These are phyloP conservation scores for Ammopiptanthus mongolicus DNA, from an alignment of 306 rosid genomes.

Conservation along the genomic window DNA sequence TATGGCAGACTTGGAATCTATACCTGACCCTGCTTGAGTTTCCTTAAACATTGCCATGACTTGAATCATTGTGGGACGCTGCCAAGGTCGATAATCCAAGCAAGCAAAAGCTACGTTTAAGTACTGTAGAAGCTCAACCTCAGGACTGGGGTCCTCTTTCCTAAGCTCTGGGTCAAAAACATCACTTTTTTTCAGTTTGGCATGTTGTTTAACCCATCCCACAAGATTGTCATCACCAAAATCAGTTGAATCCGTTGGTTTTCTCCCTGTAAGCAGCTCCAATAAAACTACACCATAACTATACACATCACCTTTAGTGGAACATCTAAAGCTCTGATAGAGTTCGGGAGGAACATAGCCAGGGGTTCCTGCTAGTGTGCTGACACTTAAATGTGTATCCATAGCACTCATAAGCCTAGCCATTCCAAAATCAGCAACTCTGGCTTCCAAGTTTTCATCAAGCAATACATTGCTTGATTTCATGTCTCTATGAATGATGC, in stretches of 20 bases:
- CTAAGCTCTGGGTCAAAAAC: slow-evolving; percentile 79
- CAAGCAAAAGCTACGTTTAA: slow-evolving; percentile 79
- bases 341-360: slow-evolving; percentile 98
- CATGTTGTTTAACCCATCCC: slow-evolving; percentile 96
- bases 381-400: slow-evolving; percentile 97
- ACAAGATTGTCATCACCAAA: slow-evolving; percentile 97
- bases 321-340: slow-evolving; percentile 90
- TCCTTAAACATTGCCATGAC: slow-evolving; percentile 91
- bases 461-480: slow-evolving; percentile 92
- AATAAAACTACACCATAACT: slow-evolving; percentile 90
- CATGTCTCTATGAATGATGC: slow-evolving; percentile 95
- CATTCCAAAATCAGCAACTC: slow-evolving; percentile 98
- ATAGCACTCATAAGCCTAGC: slow-evolving; percentile 90
- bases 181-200: slow-evolving; percentile 59
- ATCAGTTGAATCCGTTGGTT: slow-evolving; percentile 86
- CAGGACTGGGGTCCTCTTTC: slow-evolving; percentile 74
- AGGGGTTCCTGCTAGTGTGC: slow-evolving; percentile 93
- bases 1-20: slow-evolving; percentile 82
- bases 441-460: slow-evolving; percentile 83
- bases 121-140: slow-evolving; percentile 83
- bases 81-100: slow-evolving; percentile 70
- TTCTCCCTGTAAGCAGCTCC: slow-evolving; percentile 81
- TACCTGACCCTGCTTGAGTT: slow-evolving; percentile 85
- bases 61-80: slow-evolving; percentile 86
- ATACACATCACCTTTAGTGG: slow-evolving; percentile 87